Evolutionary conservation across 2,329 filamentous ascomycete species (phyloP).

Genomic region (Colletotrichum spaethianum): DNA sequence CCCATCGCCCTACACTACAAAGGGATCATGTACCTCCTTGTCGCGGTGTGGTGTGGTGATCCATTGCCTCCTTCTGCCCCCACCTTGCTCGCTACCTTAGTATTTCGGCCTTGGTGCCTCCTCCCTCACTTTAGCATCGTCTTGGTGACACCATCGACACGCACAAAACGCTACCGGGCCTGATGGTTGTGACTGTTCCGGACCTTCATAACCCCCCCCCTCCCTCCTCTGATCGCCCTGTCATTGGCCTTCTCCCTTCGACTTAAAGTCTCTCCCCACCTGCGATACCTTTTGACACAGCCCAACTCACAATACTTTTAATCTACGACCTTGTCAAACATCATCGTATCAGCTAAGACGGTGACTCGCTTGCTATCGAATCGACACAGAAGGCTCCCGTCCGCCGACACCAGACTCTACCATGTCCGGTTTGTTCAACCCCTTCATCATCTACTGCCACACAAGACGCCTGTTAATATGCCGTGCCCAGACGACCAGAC

Average conservation of each 20-base stretch:
- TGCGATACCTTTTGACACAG: background rate
- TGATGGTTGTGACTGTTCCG: background rate
- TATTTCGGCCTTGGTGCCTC: conserved; percentile 5
- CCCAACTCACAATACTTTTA: background rate
- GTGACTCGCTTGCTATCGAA: background rate
- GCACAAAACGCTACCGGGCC: conserved; percentile 1
- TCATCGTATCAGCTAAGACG: background rate
- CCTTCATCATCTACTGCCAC: too few species aligned
- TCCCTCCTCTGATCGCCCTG: background rate
- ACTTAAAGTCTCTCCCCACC: background rate
- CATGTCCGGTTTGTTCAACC: conserved; percentile 28
- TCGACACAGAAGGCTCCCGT: background rate
- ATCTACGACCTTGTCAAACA: background rate
- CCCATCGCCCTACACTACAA: background rate
- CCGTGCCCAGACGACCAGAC: conserved; percentile 19
- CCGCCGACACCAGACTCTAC: background rate
- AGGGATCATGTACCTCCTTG: background rate
- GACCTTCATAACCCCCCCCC: background rate
- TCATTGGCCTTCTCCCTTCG: background rate
- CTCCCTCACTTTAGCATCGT: background rate
- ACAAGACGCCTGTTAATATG: background rate
- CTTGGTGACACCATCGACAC: conserved; percentile 5
- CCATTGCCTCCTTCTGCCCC: background rate
- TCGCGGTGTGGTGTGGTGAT: background rate
- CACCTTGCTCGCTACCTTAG: background rate